Percentiles rank a stretch among this genome's conserved stretches.
phyloP scores from a whole-genome alignment of 768 basidiomycete species.

The Pluteus cervinus region DNA sequence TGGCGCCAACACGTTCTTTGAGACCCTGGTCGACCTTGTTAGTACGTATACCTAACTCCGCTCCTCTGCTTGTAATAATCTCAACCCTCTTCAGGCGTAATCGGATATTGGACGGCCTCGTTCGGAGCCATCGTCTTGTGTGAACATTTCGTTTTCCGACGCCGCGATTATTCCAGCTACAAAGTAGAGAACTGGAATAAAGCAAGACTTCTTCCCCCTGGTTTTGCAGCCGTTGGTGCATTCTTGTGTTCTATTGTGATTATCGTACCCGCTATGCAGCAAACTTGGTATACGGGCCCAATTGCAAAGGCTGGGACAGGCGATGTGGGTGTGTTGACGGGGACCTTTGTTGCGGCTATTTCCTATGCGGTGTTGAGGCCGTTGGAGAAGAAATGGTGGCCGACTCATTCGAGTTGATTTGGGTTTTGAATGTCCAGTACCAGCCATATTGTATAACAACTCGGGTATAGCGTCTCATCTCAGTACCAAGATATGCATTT shows the following conservation, averaged over 20 bases:
- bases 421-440: too few relatives aligned
- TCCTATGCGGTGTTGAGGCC: constrained; percentile 44
- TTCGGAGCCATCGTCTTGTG: constrained; percentile 54
- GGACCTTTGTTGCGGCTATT: constrained; percentile 39
- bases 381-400: constrained; percentile 23
- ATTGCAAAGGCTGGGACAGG: constrained; percentile 54
- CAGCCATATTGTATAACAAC: too few relatives aligned
- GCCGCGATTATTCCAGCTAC: constrained; percentile 41
- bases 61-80: constrained; percentile 5
- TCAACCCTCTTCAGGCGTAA: constrained; percentile 23
- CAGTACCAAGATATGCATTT: too few relatives aligned
- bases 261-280: constrained; percentile 62
- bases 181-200: constrained; percentile 49
- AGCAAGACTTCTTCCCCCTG: constrained; percentile 48
- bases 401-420: too few relatives aligned
- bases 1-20: constrained; percentile 63
- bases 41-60: constrained; percentile 29
- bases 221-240: constrained; percentile 53
- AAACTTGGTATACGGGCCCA: constrained; percentile 67
- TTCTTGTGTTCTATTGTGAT: constrained; percentile 46
- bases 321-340: constrained; percentile 67
- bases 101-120: constrained; percentile 53
- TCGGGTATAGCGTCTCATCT: too few relatives aligned
- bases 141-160: constrained; percentile 66
- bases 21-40: constrained; percentile 57